Evolutionary conservation across 768 basidiomycete genomes (phyloP).

Genomic region (Filobasidium wieringae): DNA sequence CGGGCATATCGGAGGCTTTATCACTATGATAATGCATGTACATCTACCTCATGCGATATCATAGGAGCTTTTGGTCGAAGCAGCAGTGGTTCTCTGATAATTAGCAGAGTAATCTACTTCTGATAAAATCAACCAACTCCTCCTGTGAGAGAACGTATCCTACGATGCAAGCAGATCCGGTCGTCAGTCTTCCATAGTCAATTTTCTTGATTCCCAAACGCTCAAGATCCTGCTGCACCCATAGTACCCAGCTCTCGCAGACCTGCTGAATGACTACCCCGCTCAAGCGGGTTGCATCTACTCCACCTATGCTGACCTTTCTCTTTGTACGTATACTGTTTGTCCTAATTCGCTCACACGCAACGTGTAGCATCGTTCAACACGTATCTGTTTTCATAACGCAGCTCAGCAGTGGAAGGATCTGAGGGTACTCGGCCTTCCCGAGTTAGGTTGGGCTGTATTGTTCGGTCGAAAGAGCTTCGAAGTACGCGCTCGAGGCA

Average conservation of each 20-base stretch:
- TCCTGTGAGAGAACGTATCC: no score
- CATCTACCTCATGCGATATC: no score
- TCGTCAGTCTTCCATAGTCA: background rate
- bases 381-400: no score
- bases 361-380: no score
- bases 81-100: no score
- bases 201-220: background rate
- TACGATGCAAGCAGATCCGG: constrained; percentile 4
- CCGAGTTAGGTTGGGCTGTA: constrained; percentile 24
- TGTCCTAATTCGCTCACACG: no score
- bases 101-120: no score
- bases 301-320: constrained; percentile 30
- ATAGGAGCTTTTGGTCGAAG: no score
- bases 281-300: constrained; percentile 32
- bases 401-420: constrained; percentile 37
- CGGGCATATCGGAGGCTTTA: no score
- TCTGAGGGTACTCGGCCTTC: constrained; percentile 19
- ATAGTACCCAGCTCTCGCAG: constrained; percentile 15
- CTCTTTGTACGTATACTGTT: constrained; percentile 34
- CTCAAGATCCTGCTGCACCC: background rate
- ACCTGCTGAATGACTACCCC: constrained; percentile 21
- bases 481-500: constrained; percentile 15
- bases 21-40: no score
- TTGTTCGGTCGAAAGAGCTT: constrained; percentile 31
- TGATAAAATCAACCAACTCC: no score